Conservation (phyloP, 1,284 basidiomycete species). For the Rhodotorula sp. region DNA sequence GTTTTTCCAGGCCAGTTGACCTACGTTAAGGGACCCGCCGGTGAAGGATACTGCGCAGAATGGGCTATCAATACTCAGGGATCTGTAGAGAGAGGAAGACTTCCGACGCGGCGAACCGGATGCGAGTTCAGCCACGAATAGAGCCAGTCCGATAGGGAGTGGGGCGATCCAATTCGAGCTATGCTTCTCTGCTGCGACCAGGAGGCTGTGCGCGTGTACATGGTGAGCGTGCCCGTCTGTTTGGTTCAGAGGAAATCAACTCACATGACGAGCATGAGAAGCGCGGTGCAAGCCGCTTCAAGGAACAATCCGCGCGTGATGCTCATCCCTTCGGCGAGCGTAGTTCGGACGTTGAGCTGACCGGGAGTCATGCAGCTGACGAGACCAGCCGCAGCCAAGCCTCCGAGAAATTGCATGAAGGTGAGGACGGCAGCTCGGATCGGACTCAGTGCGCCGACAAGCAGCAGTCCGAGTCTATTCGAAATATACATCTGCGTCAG, state of each 20-base stretch:
- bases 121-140: slow-evolving; percentile 65
- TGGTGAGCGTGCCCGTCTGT: slow-evolving; percentile 26
- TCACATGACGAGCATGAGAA: slow-evolving; percentile 53
- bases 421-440: slow-evolving; percentile 64
- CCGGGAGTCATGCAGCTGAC: slow-evolving; percentile 9
- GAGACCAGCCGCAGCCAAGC: slow-evolving; percentile 42
- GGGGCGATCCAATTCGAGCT: slow-evolving; percentile 68
- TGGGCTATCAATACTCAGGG: not conserved
- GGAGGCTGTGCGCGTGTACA: slow-evolving; percentile 35
- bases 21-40: not conserved
- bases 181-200: slow-evolving; percentile 52
- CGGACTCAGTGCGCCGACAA: slow-evolving; percentile 62
- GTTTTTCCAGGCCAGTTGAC: too few relatives aligned
- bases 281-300: slow-evolving; percentile 48
- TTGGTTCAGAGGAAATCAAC: slow-evolving; percentile 39
- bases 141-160: slow-evolving; percentile 58
- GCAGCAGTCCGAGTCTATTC: slow-evolving; percentile 59
- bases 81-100: too few relatives aligned
- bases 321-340: slow-evolving; percentile 16
- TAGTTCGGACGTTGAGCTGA: slow-evolving; percentile 18
- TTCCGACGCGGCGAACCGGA: slow-evolving; percentile 46
- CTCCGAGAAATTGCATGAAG: slow-evolving; percentile 47
- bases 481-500: not conserved
- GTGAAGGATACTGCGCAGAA: not conserved
- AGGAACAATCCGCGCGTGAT: slow-evolving; percentile 21